Percentiles rank a stretch among this genome's conserved stretches.
Evolutionary conservation across 2,329 filamentous ascomycete species (phyloP).

Genomic region (Rhytidhysteron rufulum): DNA sequence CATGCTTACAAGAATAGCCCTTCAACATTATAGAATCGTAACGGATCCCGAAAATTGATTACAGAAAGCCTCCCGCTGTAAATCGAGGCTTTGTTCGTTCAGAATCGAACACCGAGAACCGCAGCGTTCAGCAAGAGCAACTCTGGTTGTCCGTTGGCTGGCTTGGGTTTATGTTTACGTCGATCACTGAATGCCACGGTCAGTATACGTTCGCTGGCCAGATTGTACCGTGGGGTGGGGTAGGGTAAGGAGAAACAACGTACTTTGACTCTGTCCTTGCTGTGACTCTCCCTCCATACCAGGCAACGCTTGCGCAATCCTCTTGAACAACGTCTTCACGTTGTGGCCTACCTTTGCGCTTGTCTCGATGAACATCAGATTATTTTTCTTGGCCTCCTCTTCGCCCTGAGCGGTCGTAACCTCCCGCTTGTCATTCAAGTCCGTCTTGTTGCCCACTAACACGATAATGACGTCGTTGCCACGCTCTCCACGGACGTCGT

Average conservation of each 20-base stretch:
- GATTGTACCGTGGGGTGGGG: no score
- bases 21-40: constrained; percentile 5
- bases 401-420: constrained; percentile 95
- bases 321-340: constrained; percentile 94
- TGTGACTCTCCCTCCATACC: constrained; percentile 93
- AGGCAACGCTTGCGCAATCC: constrained; percentile 95
- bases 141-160: constrained; percentile 58
- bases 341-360: constrained; percentile 97
- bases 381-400: constrained; percentile 96
- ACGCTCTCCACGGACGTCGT: constrained; percentile 92
- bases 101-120: no score
- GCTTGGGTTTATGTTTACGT: constrained; percentile 78
- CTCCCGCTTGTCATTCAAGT: constrained; percentile 96
- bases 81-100: no score
- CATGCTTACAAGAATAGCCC: constrained; percentile 34
- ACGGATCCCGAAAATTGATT: constrained; percentile 27
- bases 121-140: constrained; percentile 30
- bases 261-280: constrained; percentile 76
- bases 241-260: constrained; percentile 35
- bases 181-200: constrained; percentile 65
- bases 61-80: constrained; percentile 31
- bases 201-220: no score
- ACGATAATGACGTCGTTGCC: constrained; percentile 99
- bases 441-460: constrained; percentile 97
- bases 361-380: constrained; percentile 98